Evolutionary conservation across 2,329 filamentous ascomycete species (phyloP), one percentile per base, ranked within the genome.

Genomic region (Akanthomyces uredinophilus): DNA sequence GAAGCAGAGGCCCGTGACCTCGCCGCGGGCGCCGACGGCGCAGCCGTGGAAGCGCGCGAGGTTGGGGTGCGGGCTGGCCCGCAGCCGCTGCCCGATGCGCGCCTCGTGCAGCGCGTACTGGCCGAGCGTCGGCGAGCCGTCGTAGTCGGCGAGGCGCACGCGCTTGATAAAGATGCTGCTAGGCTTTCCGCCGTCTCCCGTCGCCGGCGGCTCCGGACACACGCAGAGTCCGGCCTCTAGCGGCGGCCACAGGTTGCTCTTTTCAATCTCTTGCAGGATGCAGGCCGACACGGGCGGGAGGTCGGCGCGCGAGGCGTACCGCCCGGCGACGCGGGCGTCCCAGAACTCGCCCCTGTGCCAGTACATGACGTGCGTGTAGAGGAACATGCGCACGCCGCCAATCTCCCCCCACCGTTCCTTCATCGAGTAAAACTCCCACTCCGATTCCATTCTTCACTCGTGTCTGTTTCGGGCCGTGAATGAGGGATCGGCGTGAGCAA

Each of bases 61-160:
- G 32, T 50, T 50, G 8, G 55, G 55, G 16, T 59, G 55, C 39
- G 53, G 53, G 16, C 13, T 7, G 14, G 4, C 11, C 10, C 24
- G 24, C 20, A 59, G 22, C 14, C 22, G 24, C 44, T 41, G 44
- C 20, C 32, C n/a, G 44, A 59, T 47, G 35, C 46, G 55, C 4
- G 55, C 55, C 55, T 59, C 55, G 55, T 59, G 55, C 3, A 41
- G 20, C 7, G 50, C 29, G 44, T 59, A 50, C 32, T 50, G 55
- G 32, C 32, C 46, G 22, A 59, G 29, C 18, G 20, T 22, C n/a
- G 29, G 44, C 14, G 55, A 50, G 46, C 55, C 55, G 44, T 58
- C 55, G 29, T 39, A 59, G 8, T 41, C 44, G 55, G 22, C n/a
- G 16, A 59, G 14, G 8, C 22, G 32, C 20, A 47, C 43, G 44